These are phyloP conservation scores for Chaetomium olivaceum DNA, from an alignment of 2,329 filamentous ascomycete genomes.

Conservation along the genomic window DNA sequence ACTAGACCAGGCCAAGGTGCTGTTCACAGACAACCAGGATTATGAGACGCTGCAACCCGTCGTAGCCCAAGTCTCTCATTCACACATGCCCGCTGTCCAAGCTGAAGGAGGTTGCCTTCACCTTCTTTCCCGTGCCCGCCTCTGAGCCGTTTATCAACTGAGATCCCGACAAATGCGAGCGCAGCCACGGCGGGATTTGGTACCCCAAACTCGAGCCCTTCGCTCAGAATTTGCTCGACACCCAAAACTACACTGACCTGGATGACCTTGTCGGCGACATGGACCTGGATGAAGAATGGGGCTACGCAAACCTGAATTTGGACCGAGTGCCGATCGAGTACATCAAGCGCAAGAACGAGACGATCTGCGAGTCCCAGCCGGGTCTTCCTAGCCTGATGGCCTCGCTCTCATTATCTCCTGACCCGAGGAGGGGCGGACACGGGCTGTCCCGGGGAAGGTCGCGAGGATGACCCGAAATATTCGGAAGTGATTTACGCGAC, in stretches of 20 bases:
- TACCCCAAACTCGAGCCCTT: slow-evolving; percentile 14
- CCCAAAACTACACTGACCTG: slow-evolving; percentile 10
- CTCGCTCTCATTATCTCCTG: background rate
- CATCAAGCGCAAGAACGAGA: slow-evolving; percentile 11
- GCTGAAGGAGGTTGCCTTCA: background rate
- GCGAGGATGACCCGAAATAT: slow-evolving; percentile 8
- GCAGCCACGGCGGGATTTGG: slow-evolving; percentile 9
- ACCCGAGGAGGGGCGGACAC: background rate
- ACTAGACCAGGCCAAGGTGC: background rate
- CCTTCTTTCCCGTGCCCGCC: slow-evolving; percentile 1
- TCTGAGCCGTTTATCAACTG: slow-evolving; percentile 1
- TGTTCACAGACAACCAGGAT: background rate
- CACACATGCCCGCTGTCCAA: slow-evolving; percentile 14
- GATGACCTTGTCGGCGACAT: slow-evolving; percentile 14
- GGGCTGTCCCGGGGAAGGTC: background rate
- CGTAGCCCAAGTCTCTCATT: slow-evolving; percentile 12
- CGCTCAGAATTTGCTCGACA: slow-evolving; percentile 12
- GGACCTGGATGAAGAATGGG: slow-evolving; percentile 12
- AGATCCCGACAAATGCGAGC: slow-evolving; percentile 9
- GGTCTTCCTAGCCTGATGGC: background rate
- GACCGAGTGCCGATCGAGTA: slow-evolving; percentile 9
- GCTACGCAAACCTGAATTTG: background rate
- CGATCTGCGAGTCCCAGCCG: slow-evolving; percentile 3
- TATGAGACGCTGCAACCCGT: slow-evolving; percentile 4
- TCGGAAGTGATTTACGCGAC: slow-evolving; percentile 7